A percentile compares a stretch with the other conserved stretches of the same genome.
These are phyloP conservation scores for Lantana camara DNA, from an alignment of 257 asterid species.

Conservation along the genomic window DNA sequence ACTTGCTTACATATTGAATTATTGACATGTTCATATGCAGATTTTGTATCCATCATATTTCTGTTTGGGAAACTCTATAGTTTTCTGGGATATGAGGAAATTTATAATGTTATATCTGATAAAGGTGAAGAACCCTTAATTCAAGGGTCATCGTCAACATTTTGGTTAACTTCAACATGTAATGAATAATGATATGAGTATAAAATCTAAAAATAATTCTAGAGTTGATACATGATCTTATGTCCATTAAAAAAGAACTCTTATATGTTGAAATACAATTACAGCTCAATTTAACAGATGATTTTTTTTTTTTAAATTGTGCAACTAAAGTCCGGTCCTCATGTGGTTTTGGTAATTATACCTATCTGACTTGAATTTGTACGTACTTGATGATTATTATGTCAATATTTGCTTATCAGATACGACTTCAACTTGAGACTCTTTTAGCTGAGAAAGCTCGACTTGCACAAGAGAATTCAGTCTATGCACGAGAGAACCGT, in stretches of 20 bases:
- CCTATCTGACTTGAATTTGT: background rate
- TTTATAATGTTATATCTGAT: background rate
- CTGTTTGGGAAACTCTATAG: background rate
- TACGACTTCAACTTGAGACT: constrained; percentile 73
- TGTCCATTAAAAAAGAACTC: no score
- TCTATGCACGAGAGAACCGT: constrained; percentile 70
- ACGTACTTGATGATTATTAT: background rate
- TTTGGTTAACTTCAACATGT: background rate
- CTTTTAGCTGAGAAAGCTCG: constrained; percentile 79
- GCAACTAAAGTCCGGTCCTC: background rate
- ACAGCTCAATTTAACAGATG: no score
- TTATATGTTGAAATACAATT: no score
- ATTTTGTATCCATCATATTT: background rate
- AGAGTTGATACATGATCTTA: background rate
- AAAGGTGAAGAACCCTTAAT: background rate
- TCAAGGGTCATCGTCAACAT: background rate
- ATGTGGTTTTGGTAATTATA: background rate
- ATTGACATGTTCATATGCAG: background rate
- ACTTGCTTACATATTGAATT: no score
- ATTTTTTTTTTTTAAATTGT: no score
- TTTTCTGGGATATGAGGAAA: background rate
- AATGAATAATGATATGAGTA: background rate
- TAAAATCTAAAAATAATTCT: background rate
- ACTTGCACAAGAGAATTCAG: constrained; percentile 75
- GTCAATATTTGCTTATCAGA: constrained; percentile 41